Conservation (phyloP, 371 early-diverging fungal species). For the Nematocida sp. region DNA sequence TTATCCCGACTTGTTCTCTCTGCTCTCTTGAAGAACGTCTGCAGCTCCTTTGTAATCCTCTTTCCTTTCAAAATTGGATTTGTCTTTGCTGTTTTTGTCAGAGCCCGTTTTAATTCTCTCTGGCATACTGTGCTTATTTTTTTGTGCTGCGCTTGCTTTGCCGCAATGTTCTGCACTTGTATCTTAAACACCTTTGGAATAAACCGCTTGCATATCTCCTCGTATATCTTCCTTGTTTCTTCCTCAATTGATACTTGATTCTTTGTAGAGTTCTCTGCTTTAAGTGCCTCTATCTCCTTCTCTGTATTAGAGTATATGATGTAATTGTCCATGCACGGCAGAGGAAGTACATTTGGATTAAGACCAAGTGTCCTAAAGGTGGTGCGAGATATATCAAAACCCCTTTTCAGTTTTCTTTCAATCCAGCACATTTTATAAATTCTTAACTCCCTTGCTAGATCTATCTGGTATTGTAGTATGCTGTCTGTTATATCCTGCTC, state of each 20-base stretch:
- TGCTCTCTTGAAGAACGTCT: constrained; percentile 54
- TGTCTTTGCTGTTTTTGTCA: constrained; percentile 66
- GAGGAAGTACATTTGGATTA: constrained; percentile 15
- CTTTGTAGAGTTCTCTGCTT: not conserved
- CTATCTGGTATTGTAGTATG: constrained; percentile 40
- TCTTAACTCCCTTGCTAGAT: constrained; percentile 6
- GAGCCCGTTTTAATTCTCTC: constrained; percentile 67
- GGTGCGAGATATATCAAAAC: constrained; percentile 22
- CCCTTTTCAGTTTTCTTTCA: constrained; percentile 31
- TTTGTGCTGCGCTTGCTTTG: constrained; percentile 56
- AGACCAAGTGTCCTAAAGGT: constrained; percentile 34
- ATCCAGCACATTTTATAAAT: constrained; percentile 15
- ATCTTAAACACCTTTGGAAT: constrained; percentile 46
- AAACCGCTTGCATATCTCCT: constrained; percentile 43
- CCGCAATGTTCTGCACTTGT: constrained; percentile 2
- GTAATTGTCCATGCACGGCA: constrained; percentile 44
- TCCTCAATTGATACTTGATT: constrained; percentile 29
- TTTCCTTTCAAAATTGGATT: constrained; percentile 68
- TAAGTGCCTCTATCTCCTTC: constrained; percentile 12
- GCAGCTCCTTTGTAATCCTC: constrained; percentile 66
- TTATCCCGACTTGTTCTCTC: constrained; percentile 75
- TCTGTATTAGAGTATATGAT: not conserved
- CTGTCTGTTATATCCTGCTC: constrained; percentile 11
- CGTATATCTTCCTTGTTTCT: constrained; percentile 45
- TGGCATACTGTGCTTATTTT: constrained; percentile 67